A percentile compares a stretch with the other conserved stretches of the same genome.
These are phyloP conservation scores for Centella asiatica DNA, from an alignment of 129 eudicot species.

Conservation along the genomic window DNA sequence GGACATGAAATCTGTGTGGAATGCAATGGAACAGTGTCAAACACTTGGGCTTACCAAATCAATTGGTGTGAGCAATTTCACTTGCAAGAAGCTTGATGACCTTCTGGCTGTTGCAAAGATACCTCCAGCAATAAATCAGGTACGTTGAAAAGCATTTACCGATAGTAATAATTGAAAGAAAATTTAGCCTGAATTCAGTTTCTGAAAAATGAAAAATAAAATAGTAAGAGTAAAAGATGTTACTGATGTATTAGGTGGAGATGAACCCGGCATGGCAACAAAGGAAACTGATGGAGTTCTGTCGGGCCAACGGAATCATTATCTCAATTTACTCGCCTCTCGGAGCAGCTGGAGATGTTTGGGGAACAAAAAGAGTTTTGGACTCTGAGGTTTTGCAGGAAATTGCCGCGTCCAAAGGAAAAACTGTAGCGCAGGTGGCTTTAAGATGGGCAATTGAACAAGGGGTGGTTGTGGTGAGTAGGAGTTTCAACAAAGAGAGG, in stretches of 20 bases:
- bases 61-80: conserved; percentile 20
- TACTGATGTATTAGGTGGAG: too few species aligned
- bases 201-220: too few species aligned
- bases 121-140: conserved; percentile 57
- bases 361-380: background rate
- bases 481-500: conserved; percentile 25
- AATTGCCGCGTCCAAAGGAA: background rate
- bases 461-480: conserved; percentile 14
- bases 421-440: conserved; percentile 2
- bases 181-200: too few species aligned
- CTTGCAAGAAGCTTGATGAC: conserved; percentile 26
- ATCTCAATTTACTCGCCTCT: background rate
- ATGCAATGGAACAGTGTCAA: conserved; percentile 8
- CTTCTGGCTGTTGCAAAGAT: conserved; percentile 41
- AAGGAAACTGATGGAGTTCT: too few species aligned
- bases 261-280: too few species aligned
- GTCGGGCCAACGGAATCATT: too few species aligned
- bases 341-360: background rate
- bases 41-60: conserved; percentile 3
- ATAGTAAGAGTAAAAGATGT: too few species aligned
- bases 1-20: conserved; percentile 3
- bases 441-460: conserved; percentile 23
- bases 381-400: background rate
- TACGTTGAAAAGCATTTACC: conserved; percentile 6
- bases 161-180: too few species aligned